phyloP scores from a whole-genome alignment of 2,329 filamentous ascomycete genomes.

The Colletotrichum falcatum region DNA sequence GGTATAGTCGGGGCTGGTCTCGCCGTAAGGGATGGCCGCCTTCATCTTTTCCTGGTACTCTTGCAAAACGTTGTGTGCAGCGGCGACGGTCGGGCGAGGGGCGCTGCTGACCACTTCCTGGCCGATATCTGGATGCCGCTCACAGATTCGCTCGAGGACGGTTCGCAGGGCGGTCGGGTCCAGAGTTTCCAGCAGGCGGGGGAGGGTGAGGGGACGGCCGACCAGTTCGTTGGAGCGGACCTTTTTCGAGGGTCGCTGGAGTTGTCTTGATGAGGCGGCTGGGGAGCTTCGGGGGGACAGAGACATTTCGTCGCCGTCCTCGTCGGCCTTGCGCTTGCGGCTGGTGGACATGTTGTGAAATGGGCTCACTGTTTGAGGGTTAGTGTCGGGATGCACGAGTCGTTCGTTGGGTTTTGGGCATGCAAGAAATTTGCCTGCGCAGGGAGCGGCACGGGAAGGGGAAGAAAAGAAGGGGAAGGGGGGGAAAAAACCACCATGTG shows the following conservation, averaged over 20 bases:
- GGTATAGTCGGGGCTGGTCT: conserved; percentile 88
- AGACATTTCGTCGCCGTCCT: conserved; percentile 90
- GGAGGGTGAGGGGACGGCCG: conserved; percentile 66
- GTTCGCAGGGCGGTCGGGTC: conserved; percentile 85
- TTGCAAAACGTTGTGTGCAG: conserved; percentile 82
- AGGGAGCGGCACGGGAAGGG: conserved; percentile 24
- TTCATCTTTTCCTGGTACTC: conserved; percentile 85
- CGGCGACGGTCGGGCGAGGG: conserved; percentile 85
- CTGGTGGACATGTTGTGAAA: conserved; percentile 64
- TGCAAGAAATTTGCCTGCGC: not conserved
- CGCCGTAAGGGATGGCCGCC: conserved; percentile 86
- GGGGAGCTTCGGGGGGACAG: conserved; percentile 89
- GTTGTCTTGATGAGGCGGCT: conserved; percentile 75
- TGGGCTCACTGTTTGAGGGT: conserved; percentile 47
- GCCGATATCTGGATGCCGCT: conserved; percentile 86
- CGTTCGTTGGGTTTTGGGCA: conserved; percentile 11
- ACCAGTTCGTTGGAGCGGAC: conserved; percentile 72
- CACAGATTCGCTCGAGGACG: conserved; percentile 91
- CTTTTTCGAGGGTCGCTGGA: conserved; percentile 75
- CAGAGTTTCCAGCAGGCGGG: conserved; percentile 92
- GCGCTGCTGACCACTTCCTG: conserved; percentile 86
- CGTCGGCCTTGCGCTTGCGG: conserved; percentile 88
- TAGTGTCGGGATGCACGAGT: conserved; percentile 37
- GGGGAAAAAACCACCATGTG: not conserved
- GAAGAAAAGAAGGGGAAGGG: conserved; percentile 44